Base-by-base conservation (phyloP, 768 basidiomycete genomes). In the Russula lepida region DNA sequence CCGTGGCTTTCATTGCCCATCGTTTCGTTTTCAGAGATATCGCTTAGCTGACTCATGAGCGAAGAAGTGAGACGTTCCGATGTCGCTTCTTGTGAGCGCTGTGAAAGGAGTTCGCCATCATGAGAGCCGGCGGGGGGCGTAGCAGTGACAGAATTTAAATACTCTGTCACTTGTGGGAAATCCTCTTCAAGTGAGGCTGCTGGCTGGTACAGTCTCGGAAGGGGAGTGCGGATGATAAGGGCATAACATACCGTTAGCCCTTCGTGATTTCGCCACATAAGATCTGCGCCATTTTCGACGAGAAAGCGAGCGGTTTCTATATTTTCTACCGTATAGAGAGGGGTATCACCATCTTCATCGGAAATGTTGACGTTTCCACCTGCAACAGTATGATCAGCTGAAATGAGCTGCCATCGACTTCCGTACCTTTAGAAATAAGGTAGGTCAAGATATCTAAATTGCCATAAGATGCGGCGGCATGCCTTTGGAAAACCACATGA, bases 401-500 rank as follows among this genome's bases (percentile, higher is more conserved):
- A 48, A 51, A 41, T 51, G 54, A 37, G 32, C 13, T 53, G 12
- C 23, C 25, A 41, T 59, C 17, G 56, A 55, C 47, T 55, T 52
- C 64, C 70, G 49, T 56, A 86, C 89, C 89, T 70, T 77, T 78
- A 15, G 84, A 81, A 59, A 93, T 76, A 59, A 97, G 83, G 74
- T 92, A 95, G 15, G 84, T 78, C 35, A 97, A 75, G 44, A 94
- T 71, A 50, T 86, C 74, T 9, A 88, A 70, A 32, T 93, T 93
- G 19, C 84, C 90, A 69, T 95, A 97, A 1, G 93, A 95, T 1
- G 94, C 93, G 15, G 94, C 93, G 19, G 94, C 94, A 73, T 97
- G 93, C 85, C 88, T 91, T 64, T 8, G 5, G 46, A 58, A 23
- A 51, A n/a, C 43, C 48, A 64, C 58, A 66, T 56, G 53, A 67